Conservation (phyloP, 2,329 filamentous ascomycete genomes). For the Cladobotryum mycophilum region DNA sequence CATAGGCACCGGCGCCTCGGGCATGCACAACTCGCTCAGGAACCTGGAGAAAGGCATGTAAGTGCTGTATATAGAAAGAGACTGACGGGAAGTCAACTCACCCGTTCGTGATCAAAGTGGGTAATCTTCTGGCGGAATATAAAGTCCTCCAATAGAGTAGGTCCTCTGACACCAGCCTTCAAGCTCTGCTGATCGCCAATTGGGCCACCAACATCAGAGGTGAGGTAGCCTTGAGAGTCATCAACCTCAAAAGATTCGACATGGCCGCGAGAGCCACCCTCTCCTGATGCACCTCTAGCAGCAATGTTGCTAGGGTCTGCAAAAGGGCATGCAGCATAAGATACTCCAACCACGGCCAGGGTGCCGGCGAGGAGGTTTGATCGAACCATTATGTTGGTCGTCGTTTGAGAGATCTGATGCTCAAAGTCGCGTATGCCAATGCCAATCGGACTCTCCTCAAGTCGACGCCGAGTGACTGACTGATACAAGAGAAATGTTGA, state of each 20-base stretch:
- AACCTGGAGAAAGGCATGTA: conserved; percentile 27
- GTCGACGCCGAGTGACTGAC: no score
- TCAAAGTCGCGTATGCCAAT: no score
- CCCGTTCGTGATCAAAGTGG: conserved; percentile 65
- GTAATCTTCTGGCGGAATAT: conserved; percentile 67
- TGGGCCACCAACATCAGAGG: conserved; percentile 61
- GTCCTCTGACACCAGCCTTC: conserved; percentile 59
- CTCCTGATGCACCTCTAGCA: conserved; percentile 18
- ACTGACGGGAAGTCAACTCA: conserved; percentile 26
- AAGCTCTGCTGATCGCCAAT: conserved; percentile 62
- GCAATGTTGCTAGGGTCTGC: conserved; percentile 22
- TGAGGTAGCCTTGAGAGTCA: conserved; percentile 51
- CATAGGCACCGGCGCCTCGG: conserved; percentile 62
- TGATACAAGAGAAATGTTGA: no score
- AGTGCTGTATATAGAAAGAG: not conserved
- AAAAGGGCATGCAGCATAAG: conserved; percentile 28
- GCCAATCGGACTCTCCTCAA: no score
- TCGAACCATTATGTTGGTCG: conserved; percentile 20
- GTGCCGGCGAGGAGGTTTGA: conserved; percentile 17
- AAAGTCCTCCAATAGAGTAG: conserved; percentile 65
- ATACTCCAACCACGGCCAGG: conserved; percentile 22
- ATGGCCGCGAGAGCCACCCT: conserved; percentile 23
- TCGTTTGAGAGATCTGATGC: not conserved
- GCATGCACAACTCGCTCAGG: conserved; percentile 65
- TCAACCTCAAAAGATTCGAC: conserved; percentile 38